Evolutionary conservation across 2,329 filamentous ascomycete species (phyloP), one percentile per base, ranked within the genome.

Genomic region (Fusarium nematophilum): DNA sequence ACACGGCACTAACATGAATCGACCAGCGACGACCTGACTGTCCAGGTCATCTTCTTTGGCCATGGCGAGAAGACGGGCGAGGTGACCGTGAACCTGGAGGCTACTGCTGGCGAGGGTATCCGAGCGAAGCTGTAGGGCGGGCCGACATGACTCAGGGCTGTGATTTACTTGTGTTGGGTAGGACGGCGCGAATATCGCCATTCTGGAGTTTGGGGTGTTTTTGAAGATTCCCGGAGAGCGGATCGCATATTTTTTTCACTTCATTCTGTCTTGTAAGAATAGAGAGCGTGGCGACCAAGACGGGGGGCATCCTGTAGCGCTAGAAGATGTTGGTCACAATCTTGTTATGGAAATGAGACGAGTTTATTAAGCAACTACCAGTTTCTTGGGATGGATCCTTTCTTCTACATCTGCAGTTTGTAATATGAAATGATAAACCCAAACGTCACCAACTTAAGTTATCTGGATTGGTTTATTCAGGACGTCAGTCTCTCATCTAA

Each of bases 31-130:
- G 95, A 99, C 73, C 79, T 99, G 61, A 99, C 95, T 0, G 94
- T 99, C 13, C 92, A 99, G 75, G 95, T 99, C 58, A 96, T 99
- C 71, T 99, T 99, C 83, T 99, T 99, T 70, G 95, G 95, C 57
- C 87, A 96, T 66, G 86, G 89, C 29, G 81, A 88, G 47, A 88
- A 88, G 73, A 90, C 84, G 25, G 93, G 93, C 29, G 89, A 90
- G 61, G 90, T 98, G 5, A 85, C 89, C 5, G 75, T 96, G 53
- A 99, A 98, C 76, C 82, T 89, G 62, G 94, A 97, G 70, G 95
- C 95, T 2, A 96, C 89, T 57, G 91, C 90, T 31, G 67, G 72
- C 9, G 69, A 76, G 40, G 71, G 72, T 30, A 69, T 75, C 45
- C 77, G 72, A 68, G 67, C 78, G 14, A 80, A 76, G 68, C 70